Conservation (phyloP, 2,329 filamentous ascomycete genomes). For the Stenocarpella maydis region DNA sequence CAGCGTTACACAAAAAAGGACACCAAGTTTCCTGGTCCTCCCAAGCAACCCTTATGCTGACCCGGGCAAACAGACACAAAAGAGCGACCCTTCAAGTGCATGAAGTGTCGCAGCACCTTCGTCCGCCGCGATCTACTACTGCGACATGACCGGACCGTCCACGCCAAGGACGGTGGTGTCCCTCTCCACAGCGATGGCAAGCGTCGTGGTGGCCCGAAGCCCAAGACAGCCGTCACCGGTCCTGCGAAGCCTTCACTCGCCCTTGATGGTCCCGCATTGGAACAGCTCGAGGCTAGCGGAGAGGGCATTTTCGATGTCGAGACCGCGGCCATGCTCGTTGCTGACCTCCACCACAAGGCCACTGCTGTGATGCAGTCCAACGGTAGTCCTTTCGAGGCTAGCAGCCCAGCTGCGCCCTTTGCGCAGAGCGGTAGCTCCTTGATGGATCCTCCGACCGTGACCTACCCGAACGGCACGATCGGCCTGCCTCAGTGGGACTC, state of each 20-base stretch:
- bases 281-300: constrained; percentile 90
- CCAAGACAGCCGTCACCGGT: constrained; percentile 63
- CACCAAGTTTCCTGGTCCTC: not conserved
- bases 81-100: constrained; percentile 97
- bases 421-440: constrained; percentile 75
- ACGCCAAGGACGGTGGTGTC: constrained; percentile 95
- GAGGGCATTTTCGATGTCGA: constrained; percentile 96
- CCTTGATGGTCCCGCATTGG: constrained; percentile 84
- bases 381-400: constrained; percentile 63
- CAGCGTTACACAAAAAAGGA: constrained; percentile 26
- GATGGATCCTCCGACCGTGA: constrained; percentile 76
- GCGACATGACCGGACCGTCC: constrained; percentile 96
- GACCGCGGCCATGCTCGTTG: constrained; percentile 97
- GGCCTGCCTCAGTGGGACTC: constrained; percentile 90
- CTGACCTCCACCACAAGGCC: constrained; percentile 95
- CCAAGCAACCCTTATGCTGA: constrained; percentile 12
- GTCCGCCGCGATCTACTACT: constrained; percentile 96
- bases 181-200: constrained; percentile 95
- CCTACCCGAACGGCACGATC: constrained; percentile 80
- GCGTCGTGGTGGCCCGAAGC: constrained; percentile 77
- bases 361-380: constrained; percentile 73
- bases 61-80: constrained; percentile 78
- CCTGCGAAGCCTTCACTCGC: constrained; percentile 81
- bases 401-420: constrained; percentile 71
- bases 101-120: constrained; percentile 98